A percentile compares a stretch with the other conserved stretches of the same genome.
Conservation (phyloP, 2,329 filamentous ascomycete species). For the Ophiosphaerella herpotricha region DNA sequence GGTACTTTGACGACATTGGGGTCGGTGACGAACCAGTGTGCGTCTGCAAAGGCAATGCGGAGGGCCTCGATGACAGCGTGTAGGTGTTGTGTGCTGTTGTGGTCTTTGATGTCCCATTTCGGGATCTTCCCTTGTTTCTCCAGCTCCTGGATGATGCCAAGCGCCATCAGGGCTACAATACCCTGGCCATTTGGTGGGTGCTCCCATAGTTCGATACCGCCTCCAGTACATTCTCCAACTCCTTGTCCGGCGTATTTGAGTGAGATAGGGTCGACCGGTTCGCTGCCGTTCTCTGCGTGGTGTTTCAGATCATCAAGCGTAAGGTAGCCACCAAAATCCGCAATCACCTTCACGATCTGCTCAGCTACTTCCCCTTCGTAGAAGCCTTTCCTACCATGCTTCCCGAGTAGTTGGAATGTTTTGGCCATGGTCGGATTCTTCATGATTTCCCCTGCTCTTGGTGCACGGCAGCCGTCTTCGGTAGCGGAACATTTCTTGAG, state of each 20-base stretch:
- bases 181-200: conserved; percentile 97
- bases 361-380: conserved; percentile 85
- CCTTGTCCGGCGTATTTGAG: conserved; percentile 74
- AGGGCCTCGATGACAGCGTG: conserved; percentile 88
- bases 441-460: conserved; percentile 83
- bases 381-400: conserved; percentile 86
- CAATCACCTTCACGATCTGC: conserved; percentile 76
- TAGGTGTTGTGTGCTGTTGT: conserved; percentile 76
- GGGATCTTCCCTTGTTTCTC: conserved; percentile 77
- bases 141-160: conserved; percentile 88
- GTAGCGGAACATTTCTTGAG: conserved; percentile 75
- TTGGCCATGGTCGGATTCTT: conserved; percentile 79
- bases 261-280: conserved; percentile 84
- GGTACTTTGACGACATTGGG: conserved; percentile 75
- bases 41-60: conserved; percentile 88
- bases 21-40: conserved; percentile 87
- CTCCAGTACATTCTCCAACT: conserved; percentile 54
- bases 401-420: conserved; percentile 79
- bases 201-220: conserved; percentile 86
- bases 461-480: conserved; percentile 72
- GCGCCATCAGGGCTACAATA: conserved; percentile 89
- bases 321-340: conserved; percentile 75
- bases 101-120: conserved; percentile 69
- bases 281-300: conserved; percentile 73
- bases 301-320: conserved; percentile 79